These are phyloP conservation scores for Rhynchosporium secalis DNA, from an alignment of 2,329 filamentous ascomycete species.

Conservation along the genomic window DNA sequence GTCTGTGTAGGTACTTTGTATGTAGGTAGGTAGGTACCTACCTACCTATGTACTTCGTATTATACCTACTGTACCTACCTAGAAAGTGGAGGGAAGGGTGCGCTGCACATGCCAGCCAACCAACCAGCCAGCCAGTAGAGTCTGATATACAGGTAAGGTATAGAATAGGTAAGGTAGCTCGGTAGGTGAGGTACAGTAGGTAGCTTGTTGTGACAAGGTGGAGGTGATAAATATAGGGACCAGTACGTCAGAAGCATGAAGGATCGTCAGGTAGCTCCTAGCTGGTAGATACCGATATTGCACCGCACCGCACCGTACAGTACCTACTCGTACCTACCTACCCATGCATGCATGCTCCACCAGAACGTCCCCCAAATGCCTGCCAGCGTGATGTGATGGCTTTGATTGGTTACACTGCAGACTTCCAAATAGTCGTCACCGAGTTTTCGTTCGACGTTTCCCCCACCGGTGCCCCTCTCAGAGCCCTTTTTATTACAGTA, in stretches of 20 bases:
- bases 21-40: background rate
- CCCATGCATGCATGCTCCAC: background rate
- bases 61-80: too few relatives aligned
- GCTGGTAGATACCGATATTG: too few relatives aligned
- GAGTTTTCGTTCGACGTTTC: background rate
- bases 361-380: background rate
- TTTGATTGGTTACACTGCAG: conserved; percentile 3
- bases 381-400: background rate
- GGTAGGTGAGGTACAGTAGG: background rate
- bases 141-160: too few relatives aligned
- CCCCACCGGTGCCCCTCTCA: too few relatives aligned
- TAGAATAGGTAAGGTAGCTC: background rate
- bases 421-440: background rate
- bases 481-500: too few relatives aligned
- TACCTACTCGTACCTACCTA: background rate
- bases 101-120: too few relatives aligned
- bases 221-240: background rate
- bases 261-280: too few relatives aligned
- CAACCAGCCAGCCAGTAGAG: too few relatives aligned
- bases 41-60: background rate
- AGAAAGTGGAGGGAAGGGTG: too few relatives aligned
- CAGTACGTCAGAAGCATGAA: conserved; percentile 2
- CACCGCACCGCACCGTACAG: background rate
- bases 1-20: background rate
- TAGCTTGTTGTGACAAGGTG: background rate